phyloP scores from a whole-genome alignment of 2,329 filamentous ascomycete genomes.

The Stromatinia cepivora region DNA sequence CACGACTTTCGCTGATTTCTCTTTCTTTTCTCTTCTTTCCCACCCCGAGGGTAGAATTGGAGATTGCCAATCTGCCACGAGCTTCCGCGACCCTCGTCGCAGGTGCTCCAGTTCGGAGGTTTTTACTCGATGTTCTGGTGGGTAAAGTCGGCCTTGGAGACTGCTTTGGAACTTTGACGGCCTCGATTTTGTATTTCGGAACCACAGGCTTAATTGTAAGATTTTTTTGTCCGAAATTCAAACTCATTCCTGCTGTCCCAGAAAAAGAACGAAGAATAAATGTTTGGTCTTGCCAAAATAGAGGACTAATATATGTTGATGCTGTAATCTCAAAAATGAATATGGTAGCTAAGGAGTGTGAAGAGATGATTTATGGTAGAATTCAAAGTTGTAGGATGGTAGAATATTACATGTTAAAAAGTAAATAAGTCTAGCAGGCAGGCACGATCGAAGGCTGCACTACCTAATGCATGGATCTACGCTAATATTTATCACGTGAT shows the following conservation, averaged over 20 bases:
- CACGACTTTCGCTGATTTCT: conserved; percentile 5
- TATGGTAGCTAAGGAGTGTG: background rate
- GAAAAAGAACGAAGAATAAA: background rate
- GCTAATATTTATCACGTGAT: background rate
- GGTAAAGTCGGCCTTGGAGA: conserved; percentile 7
- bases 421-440: background rate
- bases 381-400: background rate
- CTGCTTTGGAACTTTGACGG: conserved; percentile 9
- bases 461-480: conserved; percentile 9
- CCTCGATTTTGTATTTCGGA: conserved; percentile 8
- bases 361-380: background rate
- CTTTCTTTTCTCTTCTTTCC: conserved; percentile 22
- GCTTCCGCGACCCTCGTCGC: background rate
- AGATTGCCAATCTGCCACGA: conserved; percentile 2
- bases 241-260: conserved; percentile 4
- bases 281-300: background rate
- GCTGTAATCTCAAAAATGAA: background rate
- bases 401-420: background rate
- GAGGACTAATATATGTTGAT: background rate
- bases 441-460: conserved; percentile 1
- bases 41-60: background rate
- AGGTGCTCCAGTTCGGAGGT: background rate
- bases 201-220: background rate
- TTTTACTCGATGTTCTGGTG: conserved; percentile 1
- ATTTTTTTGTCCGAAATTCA: conserved; percentile 2